These are phyloP conservation scores for Aspergillus sp. DNA, from an alignment of 2,329 filamentous ascomycete genomes.

Conservation along the genomic window DNA sequence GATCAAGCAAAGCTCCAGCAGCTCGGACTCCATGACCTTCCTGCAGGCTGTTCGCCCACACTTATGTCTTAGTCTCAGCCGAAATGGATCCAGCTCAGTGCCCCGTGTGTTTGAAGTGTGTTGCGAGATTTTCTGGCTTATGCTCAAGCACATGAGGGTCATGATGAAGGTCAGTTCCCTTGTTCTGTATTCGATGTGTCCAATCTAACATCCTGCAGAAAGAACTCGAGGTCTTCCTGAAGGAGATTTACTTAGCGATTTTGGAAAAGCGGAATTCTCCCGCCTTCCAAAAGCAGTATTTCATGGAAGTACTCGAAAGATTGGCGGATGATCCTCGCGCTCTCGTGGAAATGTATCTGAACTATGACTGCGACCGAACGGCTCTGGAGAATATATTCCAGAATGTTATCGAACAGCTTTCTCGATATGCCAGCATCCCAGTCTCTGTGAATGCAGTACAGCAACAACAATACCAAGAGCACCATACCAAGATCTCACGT, in stretches of 20 bases:
- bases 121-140: constrained; percentile 97
- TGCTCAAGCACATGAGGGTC: constrained; percentile 89
- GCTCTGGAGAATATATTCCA: constrained; percentile 96
- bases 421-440: constrained; percentile 77
- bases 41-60: constrained; percentile 96
- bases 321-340: constrained; percentile 83
- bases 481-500: constrained; percentile 60
- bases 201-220: constrained; percentile 55
- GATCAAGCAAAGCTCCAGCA: constrained; percentile 86
- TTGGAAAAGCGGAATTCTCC: constrained; percentile 85
- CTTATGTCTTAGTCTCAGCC: constrained; percentile 87
- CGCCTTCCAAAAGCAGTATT: constrained; percentile 86
- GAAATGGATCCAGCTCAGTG: constrained; percentile 92
- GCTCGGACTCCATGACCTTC: constrained; percentile 79
- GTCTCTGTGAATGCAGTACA: constrained; percentile 72
- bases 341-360: constrained; percentile 91
- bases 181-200: neutral
- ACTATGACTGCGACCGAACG: constrained; percentile 95
- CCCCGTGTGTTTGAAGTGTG: constrained; percentile 92
- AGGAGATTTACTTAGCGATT: constrained; percentile 93
- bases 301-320: constrained; percentile 80
- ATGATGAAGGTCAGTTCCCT: constrained; percentile 73
- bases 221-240: constrained; percentile 96
- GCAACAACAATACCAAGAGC: constrained; percentile 84
- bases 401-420: constrained; percentile 86